These are phyloP conservation scores for Prototheca wickerhamii DNA, from an alignment of 163 green algal genomes.

Conservation along the genomic window DNA sequence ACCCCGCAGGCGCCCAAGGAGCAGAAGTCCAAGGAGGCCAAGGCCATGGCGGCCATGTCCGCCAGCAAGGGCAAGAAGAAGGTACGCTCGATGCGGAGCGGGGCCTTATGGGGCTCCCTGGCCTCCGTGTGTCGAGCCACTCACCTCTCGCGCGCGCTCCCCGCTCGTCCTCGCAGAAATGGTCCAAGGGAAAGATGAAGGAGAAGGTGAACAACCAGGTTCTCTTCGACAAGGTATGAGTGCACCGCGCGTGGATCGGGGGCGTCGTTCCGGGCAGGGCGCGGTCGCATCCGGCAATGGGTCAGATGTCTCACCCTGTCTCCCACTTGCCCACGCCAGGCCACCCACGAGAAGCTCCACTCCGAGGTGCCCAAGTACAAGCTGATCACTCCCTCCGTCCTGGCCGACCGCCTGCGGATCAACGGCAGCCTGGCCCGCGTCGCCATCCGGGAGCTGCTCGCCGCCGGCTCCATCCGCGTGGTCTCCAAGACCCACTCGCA, in stretches of 20 bases:
- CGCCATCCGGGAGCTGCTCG: constrained; percentile 79
- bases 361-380: constrained; percentile 99
- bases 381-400: constrained; percentile 95
- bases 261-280: neutral
- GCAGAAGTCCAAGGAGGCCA: constrained; percentile 70
- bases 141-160: neutral
- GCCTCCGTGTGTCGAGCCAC: neutral
- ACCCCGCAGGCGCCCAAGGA: constrained; percentile 52
- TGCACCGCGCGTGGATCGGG: neutral
- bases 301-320: no score
- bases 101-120: no score
- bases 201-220: constrained; percentile 99
- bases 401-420: constrained; percentile 88
- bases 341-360: constrained; percentile 95
- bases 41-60: constrained; percentile 77
- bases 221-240: constrained; percentile 83
- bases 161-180: constrained; percentile 57
- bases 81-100: constrained; percentile 22
- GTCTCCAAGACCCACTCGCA: constrained; percentile 75
- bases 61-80: constrained; percentile 88
- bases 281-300: no score
- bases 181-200: constrained; percentile 97
- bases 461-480: constrained; percentile 79
- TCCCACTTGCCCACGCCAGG: no score
- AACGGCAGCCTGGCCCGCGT: constrained; percentile 84